A percentile compares a stretch with the other conserved stretches of the same genome.
These are phyloP conservation scores for Boletus pseudopeckii DNA, from an alignment of 768 basidiomycete species.

Conservation along the genomic window DNA sequence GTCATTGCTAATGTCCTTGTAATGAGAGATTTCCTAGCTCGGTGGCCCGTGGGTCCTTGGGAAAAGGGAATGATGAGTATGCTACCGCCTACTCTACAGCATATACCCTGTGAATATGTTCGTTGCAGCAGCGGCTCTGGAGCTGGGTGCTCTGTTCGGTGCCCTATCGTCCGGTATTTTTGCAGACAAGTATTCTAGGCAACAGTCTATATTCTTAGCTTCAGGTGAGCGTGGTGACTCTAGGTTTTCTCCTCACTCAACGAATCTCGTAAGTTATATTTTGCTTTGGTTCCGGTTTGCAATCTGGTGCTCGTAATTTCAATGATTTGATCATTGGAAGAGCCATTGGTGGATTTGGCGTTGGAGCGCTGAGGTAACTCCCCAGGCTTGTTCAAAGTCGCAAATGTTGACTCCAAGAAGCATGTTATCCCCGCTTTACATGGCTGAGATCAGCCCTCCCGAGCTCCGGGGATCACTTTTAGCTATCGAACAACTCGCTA, in stretches of 20 bases:
- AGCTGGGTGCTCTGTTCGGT: conserved; percentile 77
- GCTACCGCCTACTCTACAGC: conserved; percentile 19
- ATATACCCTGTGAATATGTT: not conserved
- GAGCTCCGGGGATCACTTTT: conserved; percentile 77
- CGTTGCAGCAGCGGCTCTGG: conserved; percentile 64
- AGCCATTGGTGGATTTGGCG: conserved; percentile 73
- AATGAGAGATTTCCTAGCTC: conserved; percentile 67
- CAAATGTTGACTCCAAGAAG: conserved; percentile 33
- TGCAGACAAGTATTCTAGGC: conserved; percentile 65
- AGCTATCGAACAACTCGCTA: conserved; percentile 76
- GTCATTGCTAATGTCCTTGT: conserved; percentile 85
- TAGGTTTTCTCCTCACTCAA: not conserved
- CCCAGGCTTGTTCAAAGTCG: conserved; percentile 6
- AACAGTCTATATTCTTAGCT: conserved; percentile 62
- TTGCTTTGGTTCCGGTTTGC: conserved; percentile 67
- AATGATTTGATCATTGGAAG: conserved; percentile 63
- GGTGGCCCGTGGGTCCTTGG: conserved; percentile 69
- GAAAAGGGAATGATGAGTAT: conserved; percentile 78
- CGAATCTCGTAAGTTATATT: conserved; percentile 52
- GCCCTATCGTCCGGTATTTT: conserved; percentile 64
- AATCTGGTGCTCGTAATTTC: conserved; percentile 57
- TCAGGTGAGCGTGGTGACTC: conserved; percentile 47
- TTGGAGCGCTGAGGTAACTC: conserved; percentile 66
- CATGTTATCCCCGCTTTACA: conserved; percentile 78
- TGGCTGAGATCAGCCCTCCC: conserved; percentile 81